Evolutionary conservation across 2,329 filamentous ascomycete species (phyloP).

Genomic region (Cyphellophora attinorum): DNA sequence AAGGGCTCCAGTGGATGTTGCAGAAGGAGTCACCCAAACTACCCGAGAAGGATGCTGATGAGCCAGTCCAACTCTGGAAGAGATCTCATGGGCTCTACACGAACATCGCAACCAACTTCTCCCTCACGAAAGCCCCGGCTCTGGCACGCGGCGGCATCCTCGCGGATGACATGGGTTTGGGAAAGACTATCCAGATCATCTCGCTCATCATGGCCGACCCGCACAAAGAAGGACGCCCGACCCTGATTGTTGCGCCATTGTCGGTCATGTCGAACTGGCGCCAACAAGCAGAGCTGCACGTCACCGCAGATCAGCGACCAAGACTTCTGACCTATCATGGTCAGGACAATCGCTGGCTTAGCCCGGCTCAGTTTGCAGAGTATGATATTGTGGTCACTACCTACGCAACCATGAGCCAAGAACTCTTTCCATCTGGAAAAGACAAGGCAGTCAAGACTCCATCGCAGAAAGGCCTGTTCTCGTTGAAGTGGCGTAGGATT

Average conservation of each 20-base stretch:
- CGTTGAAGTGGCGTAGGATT: constrained; percentile 64
- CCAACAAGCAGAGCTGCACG: constrained; percentile 65
- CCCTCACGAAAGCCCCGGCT: constrained; percentile 45
- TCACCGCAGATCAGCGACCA: constrained; percentile 53
- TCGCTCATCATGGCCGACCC: constrained; percentile 59
- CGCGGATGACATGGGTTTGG: constrained; percentile 86
- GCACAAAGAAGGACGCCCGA: constrained; percentile 29
- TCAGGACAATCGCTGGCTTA: constrained; percentile 45
- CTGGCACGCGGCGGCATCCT: constrained; percentile 75
- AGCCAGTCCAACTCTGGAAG: constrained; percentile 72
- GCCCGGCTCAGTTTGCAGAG: constrained; percentile 46
- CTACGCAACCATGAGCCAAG: constrained; percentile 65
- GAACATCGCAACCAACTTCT: constrained; percentile 65
- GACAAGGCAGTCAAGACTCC: constrained; percentile 32
- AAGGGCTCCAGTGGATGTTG: constrained; percentile 75
- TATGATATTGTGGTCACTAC: constrained; percentile 76
- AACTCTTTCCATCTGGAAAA: constrained; percentile 45
- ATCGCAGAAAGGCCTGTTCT: constrained; percentile 46
- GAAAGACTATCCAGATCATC: constrained; percentile 70
- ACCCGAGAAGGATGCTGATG: constrained; percentile 48
- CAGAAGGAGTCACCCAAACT: constrained; percentile 62
- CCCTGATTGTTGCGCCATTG: constrained; percentile 71
- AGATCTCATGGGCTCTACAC: constrained; percentile 42
- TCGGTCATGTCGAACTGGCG: constrained; percentile 89
- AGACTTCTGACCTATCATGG: constrained; percentile 69